phyloP scores from a whole-genome alignment of 768 basidiomycete species.

The Rubroboletus satanas region DNA sequence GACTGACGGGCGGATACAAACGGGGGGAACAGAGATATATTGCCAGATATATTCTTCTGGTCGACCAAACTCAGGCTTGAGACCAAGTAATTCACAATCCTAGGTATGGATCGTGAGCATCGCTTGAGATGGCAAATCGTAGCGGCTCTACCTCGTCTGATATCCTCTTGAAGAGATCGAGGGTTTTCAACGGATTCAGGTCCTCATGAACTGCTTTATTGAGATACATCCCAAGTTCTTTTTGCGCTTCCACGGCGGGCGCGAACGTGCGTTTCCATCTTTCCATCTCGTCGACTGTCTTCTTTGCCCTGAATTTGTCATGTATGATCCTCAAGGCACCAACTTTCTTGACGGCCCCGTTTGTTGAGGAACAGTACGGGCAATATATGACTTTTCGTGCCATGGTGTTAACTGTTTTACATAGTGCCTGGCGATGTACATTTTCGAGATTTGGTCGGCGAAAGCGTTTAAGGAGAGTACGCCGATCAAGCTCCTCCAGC shows the following conservation, averaged over 20 bases:
- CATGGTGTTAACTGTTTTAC: constrained; percentile 79
- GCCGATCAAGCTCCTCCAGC: constrained; percentile 82
- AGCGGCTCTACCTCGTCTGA: constrained; percentile 70
- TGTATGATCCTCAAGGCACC: constrained; percentile 95
- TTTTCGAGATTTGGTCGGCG: constrained; percentile 89
- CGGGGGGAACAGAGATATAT: constrained; percentile 96
- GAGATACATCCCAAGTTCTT: constrained; percentile 79
- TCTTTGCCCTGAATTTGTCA: constrained; percentile 95
- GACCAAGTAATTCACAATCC: constrained; percentile 93
- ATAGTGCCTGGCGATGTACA: constrained; percentile 76
- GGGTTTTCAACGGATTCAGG: constrained; percentile 87
- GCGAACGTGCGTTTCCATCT: constrained; percentile 81
- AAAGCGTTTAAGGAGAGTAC: constrained; percentile 83
- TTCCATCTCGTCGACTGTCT: constrained; percentile 84
- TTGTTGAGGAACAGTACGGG: constrained; percentile 88
- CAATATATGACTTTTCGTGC: constrained; percentile 92
- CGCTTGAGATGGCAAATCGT: neutral
- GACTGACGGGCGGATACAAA: constrained; percentile 95
- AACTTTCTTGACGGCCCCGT: constrained; percentile 94
- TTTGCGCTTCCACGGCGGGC: constrained; percentile 79
- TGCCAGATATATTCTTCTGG: constrained; percentile 99
- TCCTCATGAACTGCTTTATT: constrained; percentile 90
- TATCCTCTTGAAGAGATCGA: constrained; percentile 89
- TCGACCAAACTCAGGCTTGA: constrained; percentile 82
- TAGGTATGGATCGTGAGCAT: constrained; percentile 29